Base-by-base conservation (phyloP, 176 grass and related monocot genomes). In the Poa annua region DNA sequence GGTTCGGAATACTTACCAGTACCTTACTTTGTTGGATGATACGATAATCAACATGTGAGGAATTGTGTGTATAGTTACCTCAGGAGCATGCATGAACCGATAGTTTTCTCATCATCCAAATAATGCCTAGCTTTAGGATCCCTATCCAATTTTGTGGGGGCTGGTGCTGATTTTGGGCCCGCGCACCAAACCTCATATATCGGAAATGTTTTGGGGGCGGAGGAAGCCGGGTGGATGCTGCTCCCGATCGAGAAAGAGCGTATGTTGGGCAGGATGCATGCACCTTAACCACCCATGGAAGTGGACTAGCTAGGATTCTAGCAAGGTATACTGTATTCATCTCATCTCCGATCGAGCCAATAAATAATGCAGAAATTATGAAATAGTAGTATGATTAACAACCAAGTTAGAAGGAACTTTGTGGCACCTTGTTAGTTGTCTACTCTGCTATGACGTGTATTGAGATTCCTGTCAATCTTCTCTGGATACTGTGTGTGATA, bases 201-300 rank as follows among this genome's bases (percentile, higher is more conserved):
- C 73, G 59, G 66, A 78, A n/a, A 73, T 78, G 85, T 71, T 81
- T 64, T 64, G 26, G 71, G 71, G 26, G 44, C 44, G 34, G 35
- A 24, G 26, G 62, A 24, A 73, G 66, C 79, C 80, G 42, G 80
- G 74, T 86, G 88, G 88, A 90, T 90, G 84, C 88, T 64, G 20
- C 84, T 26, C 54, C 21, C n/a, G 3, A 63, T 63, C 13, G 66
- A 74, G 62, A 66, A 66, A 74, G 73, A 48, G 38, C 19, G 39
- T 10, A 42, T 65, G 79, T 32, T 67, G 74, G 49, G 75, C 84
- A 74, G 59, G 88, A 86, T 90, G 84, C 88, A 86, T 86, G 84
- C 74, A 90, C 84, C 84, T 83, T 78, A 86, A 83, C 75, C 75
- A 74, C 79, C 65, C 66, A 39, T 21, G 49, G 66, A 56, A 25